Base-by-base conservation (phyloP, 176 grass and related monocot species). In the Oropetium thomaeum region DNA sequence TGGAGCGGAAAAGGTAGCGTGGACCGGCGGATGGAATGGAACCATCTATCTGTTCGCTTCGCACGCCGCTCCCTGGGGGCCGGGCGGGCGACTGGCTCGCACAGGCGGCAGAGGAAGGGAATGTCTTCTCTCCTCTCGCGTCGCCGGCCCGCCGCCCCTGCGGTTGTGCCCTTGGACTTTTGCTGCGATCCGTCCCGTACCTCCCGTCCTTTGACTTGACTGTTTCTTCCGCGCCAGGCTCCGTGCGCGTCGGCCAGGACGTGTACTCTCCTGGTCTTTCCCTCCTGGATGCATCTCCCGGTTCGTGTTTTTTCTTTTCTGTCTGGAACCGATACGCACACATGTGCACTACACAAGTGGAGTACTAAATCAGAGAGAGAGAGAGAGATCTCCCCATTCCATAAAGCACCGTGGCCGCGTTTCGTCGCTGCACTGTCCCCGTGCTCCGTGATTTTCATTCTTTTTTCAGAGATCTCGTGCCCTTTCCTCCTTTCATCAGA, bases 111-210 rank as follows among this genome's bases (percentile, higher is more conserved):
- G 42, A 4, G 44, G 8, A 13, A 25, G 55, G 79, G 43, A 73
- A 54, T 81, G 79, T 65, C 40, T n/a, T n/a, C n/a, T n/a, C n/a
- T n/a, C n/a, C n/a, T n/a, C n/a, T 44, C 58, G 49, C 61, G 51
- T 22, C 17, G 25, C 26, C 62, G 12, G 16, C 31, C 10, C 37
- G 28, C 8, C 16, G 28, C 8, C 16, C 28, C 43, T 29, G 41
- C 25, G 15, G 14, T 37, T 77, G 40, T 53, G 15, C 4, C 25
- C 38, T 67, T 49, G 63, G 71, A 60, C 51, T 69, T 62, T 77
- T 70, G 64, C 73, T 11, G 30, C 57, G 40, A n/a, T 1, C 15
- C 33, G 0, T 48, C 51, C 51, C 6, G 38, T 42, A n/a, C n/a
- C n/a, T n/a, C n/a, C 40, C 10, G 3, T 11, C 42, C 32, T 76